These are phyloP conservation scores for Claviceps sp. DNA, from an alignment of 2,329 filamentous ascomycete species.

Conservation along the genomic window DNA sequence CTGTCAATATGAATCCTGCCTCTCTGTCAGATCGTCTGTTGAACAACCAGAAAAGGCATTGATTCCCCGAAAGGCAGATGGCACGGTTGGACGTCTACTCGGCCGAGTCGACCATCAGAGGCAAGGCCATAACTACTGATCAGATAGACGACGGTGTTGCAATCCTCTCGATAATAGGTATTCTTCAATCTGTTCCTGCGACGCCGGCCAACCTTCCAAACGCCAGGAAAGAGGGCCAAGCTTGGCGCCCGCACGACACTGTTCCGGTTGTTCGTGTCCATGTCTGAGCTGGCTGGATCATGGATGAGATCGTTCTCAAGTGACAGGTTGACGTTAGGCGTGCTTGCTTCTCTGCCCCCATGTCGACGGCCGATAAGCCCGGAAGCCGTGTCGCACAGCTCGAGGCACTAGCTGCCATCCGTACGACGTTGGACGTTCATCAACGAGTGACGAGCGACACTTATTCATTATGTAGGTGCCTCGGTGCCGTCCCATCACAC, in stretches of 20 bases:
- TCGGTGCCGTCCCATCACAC: not conserved
- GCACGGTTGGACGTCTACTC: too few relatives aligned
- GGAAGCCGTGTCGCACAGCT: not conserved
- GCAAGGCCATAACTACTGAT: too few relatives aligned
- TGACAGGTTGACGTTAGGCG: not conserved
- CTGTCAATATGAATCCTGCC: not conserved
- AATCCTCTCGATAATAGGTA: not conserved
- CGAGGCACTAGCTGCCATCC: not conserved
- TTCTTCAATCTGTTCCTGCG: not conserved
- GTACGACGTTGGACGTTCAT: not conserved
- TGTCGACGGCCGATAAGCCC: slow-evolving; percentile 1
- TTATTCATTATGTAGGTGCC: not conserved
- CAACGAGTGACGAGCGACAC: not conserved
- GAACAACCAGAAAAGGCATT: not conserved
- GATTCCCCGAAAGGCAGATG: too few relatives aligned
- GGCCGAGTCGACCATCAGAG: too few relatives aligned
- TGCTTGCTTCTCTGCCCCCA: not conserved
- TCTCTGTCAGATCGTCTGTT: not conserved
- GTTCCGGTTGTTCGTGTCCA: not conserved
- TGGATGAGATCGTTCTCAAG: too few relatives aligned
- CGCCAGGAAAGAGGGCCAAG: not conserved
- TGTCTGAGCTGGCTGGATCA: not conserved
- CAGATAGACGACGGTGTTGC: too few relatives aligned
- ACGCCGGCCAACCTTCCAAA: not conserved
- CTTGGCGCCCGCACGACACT: not conserved